Conservation (phyloP, 305 asterid genomes). For the Fraxinus latifolia region DNA sequence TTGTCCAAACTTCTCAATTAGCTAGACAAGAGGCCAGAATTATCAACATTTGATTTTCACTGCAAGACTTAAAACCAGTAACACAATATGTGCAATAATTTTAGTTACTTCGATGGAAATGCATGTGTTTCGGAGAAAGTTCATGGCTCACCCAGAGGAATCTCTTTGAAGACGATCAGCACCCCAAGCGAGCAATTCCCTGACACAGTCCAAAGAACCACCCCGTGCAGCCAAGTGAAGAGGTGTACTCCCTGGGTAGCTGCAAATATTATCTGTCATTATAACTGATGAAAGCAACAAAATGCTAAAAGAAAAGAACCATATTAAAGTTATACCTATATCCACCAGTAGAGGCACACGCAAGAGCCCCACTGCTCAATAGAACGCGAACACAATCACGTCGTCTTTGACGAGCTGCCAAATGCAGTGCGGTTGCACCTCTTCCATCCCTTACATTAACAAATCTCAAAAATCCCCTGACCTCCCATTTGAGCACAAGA, state of each 20-base stretch:
- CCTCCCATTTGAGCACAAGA: slow-evolving; percentile 25
- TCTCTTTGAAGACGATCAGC: slow-evolving; percentile 79
- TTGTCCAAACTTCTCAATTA: not conserved
- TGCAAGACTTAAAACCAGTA: not conserved
- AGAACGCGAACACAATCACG: slow-evolving; percentile 59
- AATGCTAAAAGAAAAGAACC: not conserved
- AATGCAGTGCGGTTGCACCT: slow-evolving; percentile 85
- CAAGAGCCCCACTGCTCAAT: slow-evolving; percentile 75
- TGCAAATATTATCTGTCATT: slow-evolving; percentile 27
- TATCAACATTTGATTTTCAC: not conserved
- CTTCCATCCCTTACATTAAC: slow-evolving; percentile 73
- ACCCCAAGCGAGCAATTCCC: slow-evolving; percentile 84
- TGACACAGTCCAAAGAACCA: slow-evolving; percentile 78
- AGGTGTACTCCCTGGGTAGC: slow-evolving; percentile 75
- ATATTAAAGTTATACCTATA: slow-evolving; percentile 40
- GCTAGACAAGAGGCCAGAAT: not conserved
- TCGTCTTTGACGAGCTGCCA: slow-evolving; percentile 69
- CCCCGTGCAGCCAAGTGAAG: slow-evolving; percentile 89
- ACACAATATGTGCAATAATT: not conserved
- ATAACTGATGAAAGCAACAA: slow-evolving; percentile 8
- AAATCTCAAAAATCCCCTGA: slow-evolving; percentile 86
- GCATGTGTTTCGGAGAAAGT: not conserved
- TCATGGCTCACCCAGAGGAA: slow-evolving; percentile 57
- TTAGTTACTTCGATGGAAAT: not conserved
- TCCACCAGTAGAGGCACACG: slow-evolving; percentile 69